Conservation (phyloP, 495 filamentous ascomycete species). For the Emericellopsis terricola region DNA sequence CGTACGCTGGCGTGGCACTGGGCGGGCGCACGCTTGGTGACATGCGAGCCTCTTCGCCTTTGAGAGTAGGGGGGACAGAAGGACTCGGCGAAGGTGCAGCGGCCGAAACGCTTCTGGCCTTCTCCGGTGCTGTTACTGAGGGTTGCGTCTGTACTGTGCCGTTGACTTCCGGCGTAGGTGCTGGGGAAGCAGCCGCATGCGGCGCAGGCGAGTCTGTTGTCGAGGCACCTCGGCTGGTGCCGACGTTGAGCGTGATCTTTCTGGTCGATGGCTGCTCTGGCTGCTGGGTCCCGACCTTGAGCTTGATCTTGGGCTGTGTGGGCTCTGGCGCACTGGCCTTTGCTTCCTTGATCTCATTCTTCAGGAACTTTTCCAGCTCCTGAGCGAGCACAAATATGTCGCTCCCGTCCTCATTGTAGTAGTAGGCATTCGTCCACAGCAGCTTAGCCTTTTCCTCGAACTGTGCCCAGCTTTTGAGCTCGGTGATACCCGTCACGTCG, state of each 20-base stretch:
- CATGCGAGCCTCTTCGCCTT: slow-evolving; percentile 21
- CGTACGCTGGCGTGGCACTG: slow-evolving; percentile 1
- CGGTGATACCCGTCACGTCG: slow-evolving; percentile 42
- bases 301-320: slow-evolving; percentile 54
- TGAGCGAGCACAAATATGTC: slow-evolving; percentile 53
- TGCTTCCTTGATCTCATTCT: slow-evolving; percentile 44
- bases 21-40: slow-evolving; percentile 13
- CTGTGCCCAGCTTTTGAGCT: slow-evolving; percentile 58
- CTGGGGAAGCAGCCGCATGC: slow-evolving; percentile 17
- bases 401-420: slow-evolving; percentile 81
- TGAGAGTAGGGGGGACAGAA: slow-evolving; percentile 16
- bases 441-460: slow-evolving; percentile 63
- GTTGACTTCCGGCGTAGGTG: slow-evolving; percentile 9
- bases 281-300: slow-evolving; percentile 36
- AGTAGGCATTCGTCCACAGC: slow-evolving; percentile 72
- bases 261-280: slow-evolving; percentile 16
- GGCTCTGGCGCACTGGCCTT: slow-evolving; percentile 46
- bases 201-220: slow-evolving; percentile 38
- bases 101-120: slow-evolving; percentile 24
- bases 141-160: slow-evolving; percentile 6
- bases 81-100: slow-evolving; percentile 30
- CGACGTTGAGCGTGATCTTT: slow-evolving; percentile 37
- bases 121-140: slow-evolving; percentile 16
- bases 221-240: slow-evolving; percentile 27
- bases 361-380: slow-evolving; percentile 54